A percentile compares a stretch with the other conserved stretches of the same genome.
These are phyloP conservation scores for Gastrolobium villosum DNA, from an alignment of 306 rosid species.

Conservation along the genomic window DNA sequence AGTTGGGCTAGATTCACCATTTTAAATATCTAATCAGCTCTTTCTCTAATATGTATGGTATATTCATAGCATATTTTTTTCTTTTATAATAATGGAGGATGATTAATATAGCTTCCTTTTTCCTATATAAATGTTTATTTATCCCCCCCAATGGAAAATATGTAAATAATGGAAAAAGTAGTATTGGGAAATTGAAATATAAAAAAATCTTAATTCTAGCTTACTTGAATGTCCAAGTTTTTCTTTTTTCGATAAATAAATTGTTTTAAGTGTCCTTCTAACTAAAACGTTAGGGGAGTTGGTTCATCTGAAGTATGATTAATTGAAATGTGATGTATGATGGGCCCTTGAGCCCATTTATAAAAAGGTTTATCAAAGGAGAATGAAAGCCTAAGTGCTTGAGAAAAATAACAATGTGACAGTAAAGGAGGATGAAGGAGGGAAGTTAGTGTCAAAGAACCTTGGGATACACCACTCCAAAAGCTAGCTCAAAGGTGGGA, in stretches of 20 bases:
- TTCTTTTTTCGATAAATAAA: not conserved
- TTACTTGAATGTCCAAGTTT: not conserved
- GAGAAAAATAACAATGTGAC: no score
- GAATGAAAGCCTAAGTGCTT: no score
- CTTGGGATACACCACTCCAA: no score
- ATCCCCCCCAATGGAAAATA: not conserved
- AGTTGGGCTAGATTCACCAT: not conserved
- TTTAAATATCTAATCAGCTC: not conserved
- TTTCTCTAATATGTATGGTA: not conserved
- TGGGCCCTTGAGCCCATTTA: no score
- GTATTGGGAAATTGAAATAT: not conserved
- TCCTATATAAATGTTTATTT: not conserved
- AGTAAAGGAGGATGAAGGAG: no score
- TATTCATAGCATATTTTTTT: not conserved
- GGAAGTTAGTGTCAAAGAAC: no score
- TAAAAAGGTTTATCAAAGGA: no score
- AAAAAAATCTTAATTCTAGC: not conserved
- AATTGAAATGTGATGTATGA: no score
- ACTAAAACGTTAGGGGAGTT: no score
- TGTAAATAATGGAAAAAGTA: not conserved
- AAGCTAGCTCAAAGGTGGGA: no score
- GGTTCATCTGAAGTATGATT: no score
- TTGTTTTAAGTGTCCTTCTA: not conserved
- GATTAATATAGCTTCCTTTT: not conserved
- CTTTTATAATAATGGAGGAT: conserved; percentile 1